Evolutionary conservation across 352 stramenopile species (phyloP), one percentile per base, ranked within the genome.

Genomic region (Globisporangium parvum): DNA sequence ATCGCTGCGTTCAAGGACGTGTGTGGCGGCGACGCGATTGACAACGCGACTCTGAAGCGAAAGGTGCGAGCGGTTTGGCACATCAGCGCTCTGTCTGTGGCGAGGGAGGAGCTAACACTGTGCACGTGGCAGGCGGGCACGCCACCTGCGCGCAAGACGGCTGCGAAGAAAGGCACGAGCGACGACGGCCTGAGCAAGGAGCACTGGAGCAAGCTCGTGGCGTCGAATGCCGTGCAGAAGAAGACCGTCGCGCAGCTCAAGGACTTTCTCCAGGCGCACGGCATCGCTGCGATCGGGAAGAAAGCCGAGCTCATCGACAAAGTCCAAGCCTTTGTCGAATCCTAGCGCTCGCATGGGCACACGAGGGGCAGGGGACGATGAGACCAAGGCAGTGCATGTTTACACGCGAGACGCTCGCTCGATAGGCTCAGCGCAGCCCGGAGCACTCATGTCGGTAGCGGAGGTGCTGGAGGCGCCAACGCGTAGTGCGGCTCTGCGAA

Each of bases 171-270:
- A 45, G 53, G 65, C 10, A 65, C 66, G 10, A 73, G 47, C 15
- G 66, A 58, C 40, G 72, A 82, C 28, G 66, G 60, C 18, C 71
- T 79, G 17, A 68, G 80, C 59, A 80, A 75, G 51, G 59, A 63
- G 17, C 65, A 78, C 28, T 93, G 81, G 80, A 50, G 56, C 0
- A 58, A 58, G 3, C 69, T 91, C 20, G 59, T 82, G 5, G 56
- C 67, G 4, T 74, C 69, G 15, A 67, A 79, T 45, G 55, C 63
- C 2, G 77, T 91, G 23, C 70, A 86, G 41, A 91, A 88, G 70
- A 91, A 91, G 54, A 88, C 75, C 0, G 65, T 93, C 0, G 55
- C 65, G 44, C 69, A 91, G 57, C 61, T 93, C 53, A 91, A 91
- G 47, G 70, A 61, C 1, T 91, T 93, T 33, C 60, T 91, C 2